phyloP scores from a whole-genome alignment of 2,329 filamentous ascomycete genomes.

The Colletotrichum camelliae region DNA sequence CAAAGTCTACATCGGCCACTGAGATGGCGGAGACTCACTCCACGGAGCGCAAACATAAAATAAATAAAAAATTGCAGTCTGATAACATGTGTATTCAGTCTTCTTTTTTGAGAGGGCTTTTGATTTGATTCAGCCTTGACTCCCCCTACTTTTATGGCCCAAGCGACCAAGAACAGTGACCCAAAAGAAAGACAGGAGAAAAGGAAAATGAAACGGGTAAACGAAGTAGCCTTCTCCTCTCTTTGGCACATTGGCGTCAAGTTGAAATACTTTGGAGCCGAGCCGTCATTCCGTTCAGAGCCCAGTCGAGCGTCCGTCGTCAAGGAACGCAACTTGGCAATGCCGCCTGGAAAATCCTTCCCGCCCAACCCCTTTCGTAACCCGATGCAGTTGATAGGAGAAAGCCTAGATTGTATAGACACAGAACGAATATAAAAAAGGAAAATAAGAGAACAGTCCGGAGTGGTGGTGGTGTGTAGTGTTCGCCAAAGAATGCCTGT shows the following conservation, averaged over 20 bases:
- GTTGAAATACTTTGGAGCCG: background rate
- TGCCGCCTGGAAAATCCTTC: background rate
- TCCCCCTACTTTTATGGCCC: background rate
- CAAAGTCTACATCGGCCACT: background rate
- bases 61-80: background rate
- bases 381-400: background rate
- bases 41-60: background rate
- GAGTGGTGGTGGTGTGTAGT: slow-evolving; percentile 4
- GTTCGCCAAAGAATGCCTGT: background rate
- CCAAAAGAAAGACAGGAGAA: background rate
- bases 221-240: background rate
- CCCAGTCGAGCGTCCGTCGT: background rate
- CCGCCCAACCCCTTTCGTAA: background rate
- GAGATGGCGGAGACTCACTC: background rate
- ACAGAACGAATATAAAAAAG: background rate
- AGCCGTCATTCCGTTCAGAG: background rate
- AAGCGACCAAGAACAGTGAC: background rate
- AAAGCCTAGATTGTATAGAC: slow-evolving; percentile 17
- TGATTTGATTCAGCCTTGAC: background rate
- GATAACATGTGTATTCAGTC: slow-evolving; percentile 16
- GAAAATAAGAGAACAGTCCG: background rate
- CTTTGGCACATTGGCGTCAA: background rate
- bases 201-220: background rate
- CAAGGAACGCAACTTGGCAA: background rate
- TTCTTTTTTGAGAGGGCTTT: background rate